Conservation (phyloP, 352 stramenopile species). For the Globisporangium cylindrosporum region DNA sequence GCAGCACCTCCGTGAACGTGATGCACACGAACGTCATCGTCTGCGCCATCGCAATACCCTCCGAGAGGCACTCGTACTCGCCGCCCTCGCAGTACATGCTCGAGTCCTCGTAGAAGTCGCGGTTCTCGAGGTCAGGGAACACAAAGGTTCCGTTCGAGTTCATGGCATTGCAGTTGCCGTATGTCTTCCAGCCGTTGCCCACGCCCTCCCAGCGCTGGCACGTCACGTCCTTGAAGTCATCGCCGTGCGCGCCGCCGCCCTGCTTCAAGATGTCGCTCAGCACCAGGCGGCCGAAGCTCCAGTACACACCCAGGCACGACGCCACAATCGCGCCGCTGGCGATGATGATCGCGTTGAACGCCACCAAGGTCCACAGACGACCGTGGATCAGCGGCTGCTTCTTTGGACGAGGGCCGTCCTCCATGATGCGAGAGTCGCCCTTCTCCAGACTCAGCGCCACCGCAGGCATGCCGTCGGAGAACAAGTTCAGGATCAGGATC, state of each 20-base stretch:
- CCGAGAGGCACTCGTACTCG: constrained; percentile 55
- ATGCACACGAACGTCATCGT: constrained; percentile 70
- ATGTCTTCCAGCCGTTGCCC: constrained; percentile 42
- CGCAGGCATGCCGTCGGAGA: constrained; percentile 92
- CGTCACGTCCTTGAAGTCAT: constrained; percentile 52
- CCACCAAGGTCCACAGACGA: constrained; percentile 55
- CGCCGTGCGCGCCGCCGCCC: constrained; percentile 35
- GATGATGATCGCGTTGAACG: constrained; percentile 61
- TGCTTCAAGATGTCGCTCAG: constrained; percentile 44
- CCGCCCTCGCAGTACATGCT: constrained; percentile 55
- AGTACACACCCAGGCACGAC: constrained; percentile 60
- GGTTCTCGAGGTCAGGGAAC: constrained; percentile 40
- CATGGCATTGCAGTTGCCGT: constrained; percentile 51
- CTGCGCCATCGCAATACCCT: constrained; percentile 52
- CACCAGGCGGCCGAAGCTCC: constrained; percentile 58
- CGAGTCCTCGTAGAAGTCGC: constrained; percentile 31
- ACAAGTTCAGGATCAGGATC: constrained; percentile 98
- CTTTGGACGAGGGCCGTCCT: constrained; percentile 54
- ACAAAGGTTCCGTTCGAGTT: constrained; percentile 44
- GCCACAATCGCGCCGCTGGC: constrained; percentile 38
- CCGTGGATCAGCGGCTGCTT: constrained; percentile 50
- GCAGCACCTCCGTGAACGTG: constrained; percentile 67
- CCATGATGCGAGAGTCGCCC: constrained; percentile 60
- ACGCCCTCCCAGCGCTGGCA: constrained; percentile 50
- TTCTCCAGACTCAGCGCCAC: constrained; percentile 70